These are phyloP conservation scores for Kluyveromyces dobzhanskii DNA, from an alignment of 805 yeast genomes.

Conservation along the genomic window DNA sequence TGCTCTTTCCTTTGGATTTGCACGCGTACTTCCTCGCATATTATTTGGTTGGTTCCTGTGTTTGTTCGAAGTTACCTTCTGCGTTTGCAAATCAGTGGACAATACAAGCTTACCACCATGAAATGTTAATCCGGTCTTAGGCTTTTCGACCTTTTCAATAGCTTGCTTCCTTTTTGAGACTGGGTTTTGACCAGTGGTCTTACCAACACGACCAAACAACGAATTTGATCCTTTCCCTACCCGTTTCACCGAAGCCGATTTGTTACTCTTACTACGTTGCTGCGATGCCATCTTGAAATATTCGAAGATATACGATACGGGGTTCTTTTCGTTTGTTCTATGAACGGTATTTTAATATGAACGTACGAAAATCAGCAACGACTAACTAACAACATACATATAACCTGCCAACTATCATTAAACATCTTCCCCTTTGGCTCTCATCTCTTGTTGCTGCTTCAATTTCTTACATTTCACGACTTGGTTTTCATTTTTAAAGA, in stretches of 20 bases:
- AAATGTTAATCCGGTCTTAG: conserved; percentile 15
- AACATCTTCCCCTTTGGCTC: too few relatives aligned
- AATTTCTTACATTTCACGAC: too few relatives aligned
- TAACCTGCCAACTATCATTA: too few relatives aligned
- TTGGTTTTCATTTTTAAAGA: too few relatives aligned
- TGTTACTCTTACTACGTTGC: neutral
- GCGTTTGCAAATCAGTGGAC: conserved; percentile 20
- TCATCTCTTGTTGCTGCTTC: too few relatives aligned
- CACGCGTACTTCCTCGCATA: neutral
- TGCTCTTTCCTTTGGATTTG: neutral
- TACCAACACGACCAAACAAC: conserved; percentile 4
- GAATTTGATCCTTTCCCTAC: neutral
- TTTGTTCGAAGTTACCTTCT: conserved; percentile 13
- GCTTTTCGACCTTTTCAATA: neutral
- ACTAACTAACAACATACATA: too few relatives aligned
- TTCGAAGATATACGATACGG: neutral
- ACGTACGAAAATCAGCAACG: too few relatives aligned
- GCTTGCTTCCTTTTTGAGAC: conserved; percentile 4
- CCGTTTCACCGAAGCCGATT: neutral
- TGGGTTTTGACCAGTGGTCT: neutral
- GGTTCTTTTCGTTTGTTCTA: too few relatives aligned
- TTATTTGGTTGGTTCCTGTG: neutral
- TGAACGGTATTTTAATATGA: too few relatives aligned
- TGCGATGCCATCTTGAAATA: neutral
- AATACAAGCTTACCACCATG: conserved; percentile 22